Base-by-base conservation (phyloP, 805 yeast species). In the Metschnikowia colocasiae region DNA sequence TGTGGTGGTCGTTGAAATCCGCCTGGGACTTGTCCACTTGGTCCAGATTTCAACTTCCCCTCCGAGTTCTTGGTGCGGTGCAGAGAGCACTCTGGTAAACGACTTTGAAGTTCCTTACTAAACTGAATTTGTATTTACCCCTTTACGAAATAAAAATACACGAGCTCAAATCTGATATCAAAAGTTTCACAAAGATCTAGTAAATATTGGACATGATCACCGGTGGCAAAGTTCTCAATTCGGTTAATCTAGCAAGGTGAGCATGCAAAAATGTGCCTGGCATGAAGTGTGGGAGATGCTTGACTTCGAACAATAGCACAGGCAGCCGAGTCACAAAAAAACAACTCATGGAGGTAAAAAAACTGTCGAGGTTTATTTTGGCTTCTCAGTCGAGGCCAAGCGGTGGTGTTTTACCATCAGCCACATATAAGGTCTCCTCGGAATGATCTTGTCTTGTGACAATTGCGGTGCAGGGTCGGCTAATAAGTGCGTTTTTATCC, bases 361-460 rank as follows among this genome's bases (percentile, higher is more conserved):
- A 15, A 25, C 27, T 25, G 27, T n/a, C n/a, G n/a, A n/a, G n/a
- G n/a, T n/a, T n/a, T n/a, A n/a, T n/a, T n/a, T n/a, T n/a, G n/a
- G n/a, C n/a, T n/a, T n/a, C n/a, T n/a, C n/a, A n/a, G n/a, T n/a
- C n/a, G n/a, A n/a, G n/a, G n/a, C n/a, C n/a, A n/a, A n/a, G n/a
- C n/a, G n/a, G n/a, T n/a, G n/a, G 15, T 27, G 30, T 13, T 2
- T 6, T 12, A 7, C 13, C 15, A 6, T 8, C 2, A 27, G 6
- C n/a, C 12, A 13, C 6, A 27, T 15, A n/a, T 29, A 9, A 13
- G 10, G 22, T 18, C 13, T 18, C 8, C 35, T 32, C 35, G 19
- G 20, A 32, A 18, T 9, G 35, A 16, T 18, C 49, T 42, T 49
- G 49, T 49, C 49, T 45, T 46, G 47, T 49, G 46, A 45, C 52